A percentile compares a stretch with the other conserved stretches of the same genome.
Evolutionary conservation across 345 rosid genomes (phyloP).

Genomic region (Hirschfeldia incana): DNA sequence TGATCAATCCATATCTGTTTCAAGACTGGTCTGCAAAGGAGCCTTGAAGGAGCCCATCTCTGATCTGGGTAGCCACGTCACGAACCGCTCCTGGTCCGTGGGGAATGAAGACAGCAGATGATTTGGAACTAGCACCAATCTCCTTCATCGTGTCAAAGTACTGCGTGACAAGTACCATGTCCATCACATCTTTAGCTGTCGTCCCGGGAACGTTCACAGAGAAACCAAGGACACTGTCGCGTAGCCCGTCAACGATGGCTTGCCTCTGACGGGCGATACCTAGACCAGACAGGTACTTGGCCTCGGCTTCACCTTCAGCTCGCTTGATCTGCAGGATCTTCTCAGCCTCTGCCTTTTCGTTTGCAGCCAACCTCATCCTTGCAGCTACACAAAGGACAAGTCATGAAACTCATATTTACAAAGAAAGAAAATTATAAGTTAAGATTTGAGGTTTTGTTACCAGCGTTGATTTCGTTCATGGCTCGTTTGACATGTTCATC

Average conservation of each 20-base stretch:
- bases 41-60: conserved; percentile 45
- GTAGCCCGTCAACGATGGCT: conserved; percentile 39
- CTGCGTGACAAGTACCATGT: conserved; percentile 42
- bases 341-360: conserved; percentile 45
- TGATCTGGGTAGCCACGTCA: conserved; percentile 42
- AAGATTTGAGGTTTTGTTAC: conserved; percentile 21
- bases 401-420: not conserved
- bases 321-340: conserved; percentile 41
- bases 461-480: conserved; percentile 60
- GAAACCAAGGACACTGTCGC: conserved; percentile 41
- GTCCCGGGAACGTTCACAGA: conserved; percentile 44
- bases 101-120: conserved; percentile 43
- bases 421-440: not conserved
- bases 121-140: conserved; percentile 40
- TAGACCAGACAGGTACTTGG: conserved; percentile 39
- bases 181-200: conserved; percentile 44
- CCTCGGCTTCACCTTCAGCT: conserved; percentile 46
- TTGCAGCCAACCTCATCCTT: conserved; percentile 42
- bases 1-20: not conserved
- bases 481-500: conserved; percentile 55
- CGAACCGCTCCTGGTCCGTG: conserved; percentile 47
- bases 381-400: conserved; percentile 33
- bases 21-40: conserved; percentile 11
- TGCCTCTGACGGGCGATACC: conserved; percentile 45
- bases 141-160: conserved; percentile 45